Evolutionary conservation across 345 rosid genomes (phyloP).

Genomic region (Eucalyptus curtisii): DNA sequence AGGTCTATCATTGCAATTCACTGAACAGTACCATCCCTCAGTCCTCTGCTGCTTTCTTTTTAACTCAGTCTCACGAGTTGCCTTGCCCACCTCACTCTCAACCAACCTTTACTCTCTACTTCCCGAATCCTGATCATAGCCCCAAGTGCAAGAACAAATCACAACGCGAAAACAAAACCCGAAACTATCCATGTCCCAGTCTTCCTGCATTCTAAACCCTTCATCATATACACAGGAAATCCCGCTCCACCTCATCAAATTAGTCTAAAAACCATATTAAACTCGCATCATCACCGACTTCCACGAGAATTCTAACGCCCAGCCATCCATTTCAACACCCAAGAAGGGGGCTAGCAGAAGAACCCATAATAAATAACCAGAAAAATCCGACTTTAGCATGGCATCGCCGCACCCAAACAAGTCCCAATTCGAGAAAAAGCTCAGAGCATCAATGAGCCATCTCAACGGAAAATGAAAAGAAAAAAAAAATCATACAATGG

Average conservation of each 20-base stretch:
- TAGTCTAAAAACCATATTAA: not conserved
- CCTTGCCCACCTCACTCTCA: not conserved
- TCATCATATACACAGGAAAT: not conserved
- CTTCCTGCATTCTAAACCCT: not conserved
- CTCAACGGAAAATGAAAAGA: not conserved
- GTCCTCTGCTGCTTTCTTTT: not conserved
- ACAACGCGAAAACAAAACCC: not conserved
- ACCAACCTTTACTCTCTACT: not conserved
- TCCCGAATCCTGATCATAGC: not conserved
- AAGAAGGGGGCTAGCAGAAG: not conserved
- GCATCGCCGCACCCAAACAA: not conserved
- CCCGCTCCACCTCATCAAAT: not conserved
- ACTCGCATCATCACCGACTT: not conserved
- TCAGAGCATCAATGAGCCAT: not conserved
- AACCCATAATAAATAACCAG: not conserved
- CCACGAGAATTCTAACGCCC: not conserved
- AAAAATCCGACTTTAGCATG: not conserved
- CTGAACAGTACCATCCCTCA: not conserved
- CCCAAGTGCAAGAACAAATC: not conserved
- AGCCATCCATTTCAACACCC: not conserved
- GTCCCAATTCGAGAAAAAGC: not conserved
- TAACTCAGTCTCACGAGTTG: not conserved
- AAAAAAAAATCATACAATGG: not conserved
- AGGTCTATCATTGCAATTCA: not conserved
- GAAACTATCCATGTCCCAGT: not conserved